Evolutionary conservation across 2,329 filamentous ascomycete species (phyloP).

Genomic region (Sporothrix mexicana): DNA sequence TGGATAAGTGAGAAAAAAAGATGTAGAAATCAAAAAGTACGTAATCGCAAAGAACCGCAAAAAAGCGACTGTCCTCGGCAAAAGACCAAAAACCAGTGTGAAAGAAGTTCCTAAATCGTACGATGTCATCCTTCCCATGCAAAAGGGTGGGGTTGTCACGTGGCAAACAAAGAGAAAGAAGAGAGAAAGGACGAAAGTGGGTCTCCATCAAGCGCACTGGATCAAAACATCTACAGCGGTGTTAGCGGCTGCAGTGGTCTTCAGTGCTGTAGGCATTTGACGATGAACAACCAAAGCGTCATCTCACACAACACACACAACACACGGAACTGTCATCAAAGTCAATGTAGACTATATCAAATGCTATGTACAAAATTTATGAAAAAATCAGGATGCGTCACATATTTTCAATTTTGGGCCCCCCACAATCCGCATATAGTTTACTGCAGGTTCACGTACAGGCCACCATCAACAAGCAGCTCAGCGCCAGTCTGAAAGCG

Average conservation of each 20-base stretch:
- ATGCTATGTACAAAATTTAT: conserved; percentile 14
- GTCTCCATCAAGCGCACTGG: not conserved
- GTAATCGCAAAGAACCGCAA: conserved; percentile 9
- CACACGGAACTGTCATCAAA: not conserved
- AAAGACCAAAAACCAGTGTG: not conserved
- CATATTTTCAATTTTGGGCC: too few species aligned
- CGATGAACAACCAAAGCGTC: not conserved
- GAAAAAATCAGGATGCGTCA: not conserved
- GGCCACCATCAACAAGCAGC: conserved; percentile 73
- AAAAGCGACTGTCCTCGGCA: conserved; percentile 5
- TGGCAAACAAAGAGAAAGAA: not conserved
- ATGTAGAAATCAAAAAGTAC: not conserved
- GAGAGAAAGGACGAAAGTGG: not conserved
- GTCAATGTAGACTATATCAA: not conserved
- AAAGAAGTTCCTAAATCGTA: conserved; percentile 15
- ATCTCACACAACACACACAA: not conserved
- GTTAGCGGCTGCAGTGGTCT: not conserved
- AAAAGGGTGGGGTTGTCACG: conserved; percentile 18
- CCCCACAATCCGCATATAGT: too few species aligned
- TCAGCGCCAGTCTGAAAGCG: conserved; percentile 62
- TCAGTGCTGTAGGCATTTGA: not conserved
- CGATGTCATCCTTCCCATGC: conserved; percentile 24
- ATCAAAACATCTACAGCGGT: not conserved
- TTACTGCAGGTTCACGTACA: conserved; percentile 72
- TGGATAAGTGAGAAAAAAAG: not conserved